Percentiles rank a stretch among this genome's conserved stretches.
These are phyloP conservation scores for Scheffersomyces titani DNA, from an alignment of 1,139 yeast species.

Conservation along the genomic window DNA sequence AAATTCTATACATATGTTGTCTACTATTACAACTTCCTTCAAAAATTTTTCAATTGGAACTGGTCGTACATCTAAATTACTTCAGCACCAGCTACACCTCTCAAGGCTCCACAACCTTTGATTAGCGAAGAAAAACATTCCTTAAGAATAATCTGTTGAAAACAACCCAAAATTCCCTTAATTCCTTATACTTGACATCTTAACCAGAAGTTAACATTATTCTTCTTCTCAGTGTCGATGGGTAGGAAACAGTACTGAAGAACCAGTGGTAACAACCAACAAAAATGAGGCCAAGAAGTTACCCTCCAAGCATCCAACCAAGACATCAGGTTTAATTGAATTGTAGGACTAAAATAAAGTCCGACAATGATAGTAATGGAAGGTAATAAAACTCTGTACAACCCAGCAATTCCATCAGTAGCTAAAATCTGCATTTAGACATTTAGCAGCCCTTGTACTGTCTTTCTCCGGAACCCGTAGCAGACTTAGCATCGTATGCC, in stretches of 20 bases:
- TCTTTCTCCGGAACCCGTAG: constrained; percentile 69
- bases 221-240: constrained; percentile 86
- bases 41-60: too few species aligned
- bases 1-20: neutral
- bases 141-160: constrained; percentile 67
- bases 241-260: constrained; percentile 80
- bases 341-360: constrained; percentile 80
- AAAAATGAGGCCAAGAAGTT: constrained; percentile 72
- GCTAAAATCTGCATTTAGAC: constrained; percentile 78
- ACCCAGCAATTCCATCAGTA: constrained; percentile 77
- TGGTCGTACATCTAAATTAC: constrained; percentile 50
- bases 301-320: constrained; percentile 72
- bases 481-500: constrained; percentile 78
- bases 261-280: constrained; percentile 73
- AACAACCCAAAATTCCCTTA: constrained; percentile 76
- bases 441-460: constrained; percentile 77
- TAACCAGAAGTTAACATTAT: constrained; percentile 88
- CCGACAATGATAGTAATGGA: constrained; percentile 78
- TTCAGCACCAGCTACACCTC: constrained; percentile 91
- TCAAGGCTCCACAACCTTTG: constrained; percentile 87
- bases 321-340: constrained; percentile 74
- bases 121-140: constrained; percentile 73
- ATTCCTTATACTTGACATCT: constrained; percentile 75
- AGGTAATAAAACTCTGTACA: constrained; percentile 84
- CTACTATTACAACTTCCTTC: neutral